phyloP scores from a whole-genome alignment of 2,329 filamentous ascomycete species.

The Grosmannia serpens region DNA sequence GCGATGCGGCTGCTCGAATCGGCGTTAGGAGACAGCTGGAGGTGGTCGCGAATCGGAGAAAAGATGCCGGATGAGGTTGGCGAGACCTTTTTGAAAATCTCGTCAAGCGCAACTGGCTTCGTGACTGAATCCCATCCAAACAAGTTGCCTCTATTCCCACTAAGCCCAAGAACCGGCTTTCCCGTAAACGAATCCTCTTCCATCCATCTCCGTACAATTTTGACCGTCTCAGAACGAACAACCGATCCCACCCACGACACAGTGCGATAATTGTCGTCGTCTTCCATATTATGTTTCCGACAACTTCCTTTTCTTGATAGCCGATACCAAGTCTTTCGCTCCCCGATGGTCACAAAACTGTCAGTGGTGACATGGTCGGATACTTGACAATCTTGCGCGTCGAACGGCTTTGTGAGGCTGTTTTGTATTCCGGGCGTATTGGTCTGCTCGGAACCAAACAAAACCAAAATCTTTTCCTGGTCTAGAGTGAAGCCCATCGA shows the following conservation, averaged over 20 bases:
- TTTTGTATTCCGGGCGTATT: neutral
- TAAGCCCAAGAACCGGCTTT: conserved; percentile 30
- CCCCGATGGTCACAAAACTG: conserved; percentile 40
- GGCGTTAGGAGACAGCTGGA: neutral
- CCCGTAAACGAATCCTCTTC: conserved; percentile 50
- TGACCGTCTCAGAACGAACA: conserved; percentile 40
- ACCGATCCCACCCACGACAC: conserved; percentile 46
- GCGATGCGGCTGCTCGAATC: neutral
- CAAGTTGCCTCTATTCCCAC: conserved; percentile 31
- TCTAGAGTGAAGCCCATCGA: neutral
- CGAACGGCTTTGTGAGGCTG: neutral
- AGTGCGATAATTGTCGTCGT: conserved; percentile 48
- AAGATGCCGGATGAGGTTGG: neutral
- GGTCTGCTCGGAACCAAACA: neutral
- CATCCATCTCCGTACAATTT: conserved; percentile 54
- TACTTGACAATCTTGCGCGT: conserved; percentile 18
- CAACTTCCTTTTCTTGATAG: conserved; percentile 49
- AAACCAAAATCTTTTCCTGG: neutral
- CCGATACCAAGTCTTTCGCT: conserved; percentile 55
- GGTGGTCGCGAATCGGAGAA: neutral
- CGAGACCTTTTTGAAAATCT: conserved; percentile 28
- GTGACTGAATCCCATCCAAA: conserved; percentile 52
- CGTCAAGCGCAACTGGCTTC: conserved; percentile 36
- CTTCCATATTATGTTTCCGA: conserved; percentile 38
- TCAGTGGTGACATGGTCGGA: conserved; percentile 38